Conservation (phyloP, 495 filamentous ascomycete genomes). For the Geopyxis carbonaria region DNA sequence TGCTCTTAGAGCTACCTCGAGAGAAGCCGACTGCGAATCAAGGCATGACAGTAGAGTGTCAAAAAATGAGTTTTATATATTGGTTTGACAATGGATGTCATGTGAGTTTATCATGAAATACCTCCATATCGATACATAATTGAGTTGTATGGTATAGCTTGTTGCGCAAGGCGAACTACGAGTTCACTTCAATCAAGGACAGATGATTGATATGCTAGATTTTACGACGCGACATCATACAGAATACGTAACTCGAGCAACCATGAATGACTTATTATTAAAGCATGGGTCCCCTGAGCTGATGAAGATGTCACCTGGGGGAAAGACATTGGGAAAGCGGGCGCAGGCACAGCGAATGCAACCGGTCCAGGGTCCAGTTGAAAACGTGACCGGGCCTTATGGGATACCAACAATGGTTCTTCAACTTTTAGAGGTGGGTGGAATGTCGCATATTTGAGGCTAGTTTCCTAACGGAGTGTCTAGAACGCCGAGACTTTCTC, state of each 20-base stretch:
- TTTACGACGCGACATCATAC: conserved; percentile 33
- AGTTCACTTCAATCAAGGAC: conserved; percentile 35
- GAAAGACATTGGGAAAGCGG: conserved; percentile 36
- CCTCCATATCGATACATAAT: conserved; percentile 3
- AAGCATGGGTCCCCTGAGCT: not conserved
- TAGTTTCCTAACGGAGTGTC: not conserved
- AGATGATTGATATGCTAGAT: conserved; percentile 42
- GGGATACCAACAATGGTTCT: conserved; percentile 6
- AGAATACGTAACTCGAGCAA: conserved; percentile 38
- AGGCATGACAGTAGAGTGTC: conserved; percentile 35
- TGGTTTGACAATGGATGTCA: conserved; percentile 42
- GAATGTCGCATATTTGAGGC: not conserved
- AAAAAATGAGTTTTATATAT: conserved; percentile 37
- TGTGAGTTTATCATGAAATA: conserved; percentile 27
- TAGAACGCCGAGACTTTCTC: conserved; percentile 42
- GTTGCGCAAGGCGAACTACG: conserved; percentile 34
- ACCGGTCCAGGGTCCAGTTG: not conserved
- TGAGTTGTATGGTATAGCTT: conserved; percentile 25
- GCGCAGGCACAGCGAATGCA: conserved; percentile 8
- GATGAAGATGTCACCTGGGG: conserved; percentile 40
- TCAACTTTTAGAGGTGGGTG: conserved; percentile 4
- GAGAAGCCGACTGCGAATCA: conserved; percentile 34
- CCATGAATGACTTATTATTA: conserved; percentile 31
- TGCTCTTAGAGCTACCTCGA: conserved; percentile 37
- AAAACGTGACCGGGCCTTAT: not conserved